A percentile compares a stretch with the other conserved stretches of the same genome.
These are phyloP conservation scores for Syncephalastrum sp. DNA, from an alignment of 371 early-diverging fungal species.

Conservation along the genomic window DNA sequence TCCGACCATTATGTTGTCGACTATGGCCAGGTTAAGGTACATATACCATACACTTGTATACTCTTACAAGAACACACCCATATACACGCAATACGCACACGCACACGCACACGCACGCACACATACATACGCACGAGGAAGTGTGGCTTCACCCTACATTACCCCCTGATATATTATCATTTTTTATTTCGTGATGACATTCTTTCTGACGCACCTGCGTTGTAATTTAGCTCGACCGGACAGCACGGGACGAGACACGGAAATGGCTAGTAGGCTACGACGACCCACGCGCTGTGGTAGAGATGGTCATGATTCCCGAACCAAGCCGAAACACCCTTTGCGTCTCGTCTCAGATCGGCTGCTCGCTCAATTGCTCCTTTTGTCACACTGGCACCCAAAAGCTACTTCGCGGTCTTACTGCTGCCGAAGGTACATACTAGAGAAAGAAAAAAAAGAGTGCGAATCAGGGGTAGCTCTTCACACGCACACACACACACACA, in stretches of 20 bases:
- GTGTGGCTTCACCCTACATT: too few species aligned
- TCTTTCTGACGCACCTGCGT: background rate
- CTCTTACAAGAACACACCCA: too few species aligned
- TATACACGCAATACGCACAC: too few species aligned
- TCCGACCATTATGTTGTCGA: constrained; percentile 50
- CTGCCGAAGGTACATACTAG: constrained; percentile 54
- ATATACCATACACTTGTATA: too few species aligned
- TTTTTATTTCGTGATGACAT: background rate
- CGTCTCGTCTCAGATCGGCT: constrained; percentile 89
- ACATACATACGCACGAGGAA: too few species aligned
- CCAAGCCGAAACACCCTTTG: constrained; percentile 77
- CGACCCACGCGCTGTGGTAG: constrained; percentile 59
- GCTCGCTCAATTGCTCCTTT: constrained; percentile 84
- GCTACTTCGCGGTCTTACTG: constrained; percentile 71
- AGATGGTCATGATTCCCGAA: constrained; percentile 74
- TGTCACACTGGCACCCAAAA: constrained; percentile 95
- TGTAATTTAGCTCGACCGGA: constrained; percentile 10
- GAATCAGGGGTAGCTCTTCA: too few species aligned
- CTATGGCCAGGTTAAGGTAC: constrained; percentile 63
- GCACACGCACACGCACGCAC: too few species aligned
- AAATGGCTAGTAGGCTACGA: constrained; percentile 23
- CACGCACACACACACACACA: too few species aligned
- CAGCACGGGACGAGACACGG: constrained; percentile 11
- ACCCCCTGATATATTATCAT: too few species aligned
- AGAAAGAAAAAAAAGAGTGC: constrained; percentile 10